A percentile compares a stretch with the other conserved stretches of the same genome.
Conservation (phyloP, 495 filamentous ascomycete species). For the Sporormia fimetaria region DNA sequence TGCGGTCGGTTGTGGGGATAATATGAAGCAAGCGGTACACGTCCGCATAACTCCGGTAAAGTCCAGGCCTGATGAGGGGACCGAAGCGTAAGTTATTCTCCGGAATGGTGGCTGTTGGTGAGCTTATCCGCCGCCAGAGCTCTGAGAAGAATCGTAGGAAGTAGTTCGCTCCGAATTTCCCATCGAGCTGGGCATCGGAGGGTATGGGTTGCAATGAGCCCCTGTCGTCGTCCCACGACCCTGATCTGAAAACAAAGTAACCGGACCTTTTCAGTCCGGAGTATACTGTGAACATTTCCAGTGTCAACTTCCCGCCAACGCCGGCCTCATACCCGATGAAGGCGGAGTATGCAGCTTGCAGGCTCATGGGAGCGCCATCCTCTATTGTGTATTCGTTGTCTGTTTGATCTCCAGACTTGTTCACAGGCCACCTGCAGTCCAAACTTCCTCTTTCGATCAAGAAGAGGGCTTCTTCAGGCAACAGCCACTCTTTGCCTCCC, state of each 20-base stretch:
- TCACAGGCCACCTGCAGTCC: conserved; percentile 68
- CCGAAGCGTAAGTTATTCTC: conserved; percentile 36
- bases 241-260: conserved; percentile 64
- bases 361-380: conserved; percentile 66
- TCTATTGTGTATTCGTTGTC: conserved; percentile 31
- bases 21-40: conserved; percentile 67
- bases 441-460: conserved; percentile 75
- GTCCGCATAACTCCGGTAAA: conserved; percentile 67
- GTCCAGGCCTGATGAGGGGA: conserved; percentile 60
- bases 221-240: conserved; percentile 37
- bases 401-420: conserved; percentile 19
- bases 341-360: conserved; percentile 80
- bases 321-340: conserved; percentile 55
- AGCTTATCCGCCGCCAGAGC: conserved; percentile 20
- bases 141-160: conserved; percentile 19
- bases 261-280: conserved; percentile 71
- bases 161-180: conserved; percentile 2
- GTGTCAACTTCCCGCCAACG: conserved; percentile 47
- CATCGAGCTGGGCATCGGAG: not conserved
- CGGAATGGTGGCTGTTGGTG: not conserved
- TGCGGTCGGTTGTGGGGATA: conserved; percentile 60
- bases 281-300: conserved; percentile 85
- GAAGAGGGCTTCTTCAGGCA: conserved; percentile 90
- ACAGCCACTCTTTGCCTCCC: conserved; percentile 52
- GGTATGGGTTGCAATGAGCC: conserved; percentile 9